Conservation (phyloP, 495 filamentous ascomycete genomes). For the Articulospora tetracladia region DNA sequence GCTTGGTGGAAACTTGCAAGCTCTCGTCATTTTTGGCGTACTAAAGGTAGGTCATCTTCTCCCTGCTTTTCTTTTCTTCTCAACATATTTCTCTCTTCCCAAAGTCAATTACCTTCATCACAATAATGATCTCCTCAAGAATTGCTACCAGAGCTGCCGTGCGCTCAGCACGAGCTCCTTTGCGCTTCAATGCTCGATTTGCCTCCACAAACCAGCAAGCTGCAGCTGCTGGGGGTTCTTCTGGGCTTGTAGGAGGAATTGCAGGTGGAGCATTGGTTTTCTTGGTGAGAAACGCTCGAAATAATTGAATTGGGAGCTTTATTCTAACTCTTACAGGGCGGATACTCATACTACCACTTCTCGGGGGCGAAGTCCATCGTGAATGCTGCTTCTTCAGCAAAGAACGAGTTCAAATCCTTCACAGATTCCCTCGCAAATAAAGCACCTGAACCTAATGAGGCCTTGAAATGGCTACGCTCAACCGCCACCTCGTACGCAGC, state of each 20-base stretch:
- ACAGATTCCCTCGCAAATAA: slow-evolving; percentile 46
- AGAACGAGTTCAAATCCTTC: slow-evolving; percentile 48
- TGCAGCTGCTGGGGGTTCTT: slow-evolving; percentile 5
- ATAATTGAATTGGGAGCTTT: background rate
- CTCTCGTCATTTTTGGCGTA: background rate
- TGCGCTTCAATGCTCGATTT: background rate
- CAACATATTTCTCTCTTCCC: background rate
- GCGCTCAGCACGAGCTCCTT: slow-evolving; percentile 3
- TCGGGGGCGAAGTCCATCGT: slow-evolving; percentile 53
- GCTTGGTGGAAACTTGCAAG: background rate
- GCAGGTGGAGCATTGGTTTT: slow-evolving; percentile 24
- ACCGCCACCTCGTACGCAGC: slow-evolving; percentile 56
- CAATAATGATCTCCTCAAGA: slow-evolving; percentile 17
- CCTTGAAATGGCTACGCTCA: slow-evolving; percentile 50
- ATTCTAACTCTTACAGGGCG: slow-evolving; percentile 1
- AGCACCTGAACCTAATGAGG: slow-evolving; percentile 55
- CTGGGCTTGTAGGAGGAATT: slow-evolving; percentile 20
- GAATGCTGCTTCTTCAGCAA: slow-evolving; percentile 43
- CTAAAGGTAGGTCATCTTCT: slow-evolving; percentile 1
- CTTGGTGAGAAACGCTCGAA: slow-evolving; percentile 6
- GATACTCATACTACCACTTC: slow-evolving; percentile 52
- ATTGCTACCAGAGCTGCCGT: slow-evolving; percentile 12
- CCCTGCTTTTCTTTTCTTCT: background rate
- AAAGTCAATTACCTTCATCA: background rate
- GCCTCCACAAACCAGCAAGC: slow-evolving; percentile 10